Evolutionary conservation across 345 rosid genomes (phyloP).

Genomic region (Eutrema japonicum): DNA sequence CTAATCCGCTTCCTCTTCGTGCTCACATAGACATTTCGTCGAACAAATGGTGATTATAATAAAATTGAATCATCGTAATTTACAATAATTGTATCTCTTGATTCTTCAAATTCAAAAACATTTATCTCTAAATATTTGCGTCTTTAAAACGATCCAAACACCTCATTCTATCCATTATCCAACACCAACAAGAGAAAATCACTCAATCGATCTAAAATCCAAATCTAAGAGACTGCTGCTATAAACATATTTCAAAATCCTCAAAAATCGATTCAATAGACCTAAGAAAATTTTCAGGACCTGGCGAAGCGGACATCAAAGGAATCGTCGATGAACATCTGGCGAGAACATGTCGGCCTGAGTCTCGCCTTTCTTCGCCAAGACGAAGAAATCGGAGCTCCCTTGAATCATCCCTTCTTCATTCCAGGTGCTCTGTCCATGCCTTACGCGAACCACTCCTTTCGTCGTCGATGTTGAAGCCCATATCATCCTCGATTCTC

Average conservation of each 20-base stretch:
- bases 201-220: slow-evolving; percentile 1
- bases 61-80: neutral
- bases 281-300: slow-evolving; percentile 38
- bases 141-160: neutral
- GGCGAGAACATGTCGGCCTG: slow-evolving; percentile 87
- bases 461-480: slow-evolving; percentile 39
- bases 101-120: neutral
- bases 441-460: slow-evolving; percentile 89
- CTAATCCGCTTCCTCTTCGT: too few species aligned
- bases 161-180: too few species aligned
- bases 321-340: slow-evolving; percentile 78
- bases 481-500: too few species aligned
- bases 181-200: neutral
- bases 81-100: slow-evolving; percentile 7
- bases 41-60: too few species aligned
- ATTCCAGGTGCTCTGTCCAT: slow-evolving; percentile 98
- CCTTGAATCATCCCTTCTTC: slow-evolving; percentile 95
- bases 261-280: neutral
- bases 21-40: too few species aligned
- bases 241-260: neutral
- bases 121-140: neutral
- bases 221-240: slow-evolving; percentile 7
- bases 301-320: slow-evolving; percentile 86
- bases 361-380: slow-evolving; percentile 85
- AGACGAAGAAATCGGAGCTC: slow-evolving; percentile 80